Evolutionary conservation across 352 stramenopile genomes (phyloP), one percentile per base, ranked within the genome.

Genomic region (Aphanomyces stellatus): DNA sequence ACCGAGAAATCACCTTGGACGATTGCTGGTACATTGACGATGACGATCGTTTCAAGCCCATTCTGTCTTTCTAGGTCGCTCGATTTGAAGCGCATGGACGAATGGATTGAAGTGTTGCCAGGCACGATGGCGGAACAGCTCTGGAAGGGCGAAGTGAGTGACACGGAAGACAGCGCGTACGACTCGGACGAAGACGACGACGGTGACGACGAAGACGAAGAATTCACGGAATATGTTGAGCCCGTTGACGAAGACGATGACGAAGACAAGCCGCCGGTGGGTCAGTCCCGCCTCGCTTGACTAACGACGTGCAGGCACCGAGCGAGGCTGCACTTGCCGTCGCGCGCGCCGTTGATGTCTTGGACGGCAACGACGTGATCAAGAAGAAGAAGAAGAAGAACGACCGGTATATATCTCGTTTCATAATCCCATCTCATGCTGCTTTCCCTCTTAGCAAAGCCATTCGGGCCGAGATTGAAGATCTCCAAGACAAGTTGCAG

Each of bases 1-100:
- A 98, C 72, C 80, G 93, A 27, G 95, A 98, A 73, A 93, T 98
- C 55, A 98, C 95, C 28, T 74, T 98, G 22, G 95, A 98, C 72
- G 95, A 98, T 73, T 95, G 91, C 67, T 98, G 95, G 95, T 72
- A 66, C 15, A 25, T 10, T 62, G 31, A 19, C 24, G 27, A 15
- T 61, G 31, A 34, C 19, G 5, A 51, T 37, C 35, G 55, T 37
- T 19, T 11, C 10, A 19, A n/a, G n/a, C n/a, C n/a, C n/a, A n/a
- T n/a, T n/a, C n/a, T n/a, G n/a, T n/a, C n/a, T n/a, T 7, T 28
- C 28, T 51, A 64, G 55, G 55, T 85, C 81, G 34, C 74, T 98
- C 43, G 93, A 98, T 72, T 72, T 98, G 17, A 96, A 96, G 69
- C 93, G 94, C 31, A 78, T 96, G 35, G 90, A 98, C 19, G 82